Percentiles rank a stretch among this genome's conserved stretches.
phyloP scores from a whole-genome alignment of 257 asterid species.

The Solanum virginianum region DNA sequence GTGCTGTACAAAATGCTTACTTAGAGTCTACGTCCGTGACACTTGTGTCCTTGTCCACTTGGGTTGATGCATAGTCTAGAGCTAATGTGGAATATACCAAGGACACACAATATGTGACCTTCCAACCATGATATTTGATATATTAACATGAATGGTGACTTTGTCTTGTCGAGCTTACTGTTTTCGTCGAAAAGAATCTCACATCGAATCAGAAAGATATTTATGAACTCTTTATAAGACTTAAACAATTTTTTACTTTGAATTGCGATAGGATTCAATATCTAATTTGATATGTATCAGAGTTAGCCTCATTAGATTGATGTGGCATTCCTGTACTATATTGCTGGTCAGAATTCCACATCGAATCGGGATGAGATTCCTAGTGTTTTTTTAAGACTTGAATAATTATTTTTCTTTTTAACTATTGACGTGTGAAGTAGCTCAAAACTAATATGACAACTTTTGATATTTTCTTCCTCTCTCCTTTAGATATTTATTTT shows the following conservation, averaged over 20 bases:
- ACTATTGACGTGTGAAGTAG: neutral
- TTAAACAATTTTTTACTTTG: neutral
- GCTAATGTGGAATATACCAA: neutral
- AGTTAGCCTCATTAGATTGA: neutral
- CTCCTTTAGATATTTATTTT: neutral
- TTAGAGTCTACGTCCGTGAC: no score
- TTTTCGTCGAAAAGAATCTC: neutral
- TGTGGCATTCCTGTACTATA: no score
- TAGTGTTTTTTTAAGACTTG: no score
- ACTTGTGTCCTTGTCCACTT: neutral
- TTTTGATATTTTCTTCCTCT: neutral
- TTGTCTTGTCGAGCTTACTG: neutral
- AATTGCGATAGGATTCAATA: neutral
- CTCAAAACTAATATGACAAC: neutral
- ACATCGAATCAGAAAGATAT: neutral
- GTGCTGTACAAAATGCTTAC: no score
- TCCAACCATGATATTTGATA: neutral
- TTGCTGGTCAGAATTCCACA: neutral
- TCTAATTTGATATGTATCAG: neutral
- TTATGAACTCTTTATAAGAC: neutral
- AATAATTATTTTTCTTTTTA: no score
- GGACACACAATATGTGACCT: neutral
- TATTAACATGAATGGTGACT: neutral
- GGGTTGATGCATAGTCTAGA: neutral
- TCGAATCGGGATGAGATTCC: neutral